Conservation (phyloP, 805 yeast genomes). For the Lachancea sp. region DNA sequence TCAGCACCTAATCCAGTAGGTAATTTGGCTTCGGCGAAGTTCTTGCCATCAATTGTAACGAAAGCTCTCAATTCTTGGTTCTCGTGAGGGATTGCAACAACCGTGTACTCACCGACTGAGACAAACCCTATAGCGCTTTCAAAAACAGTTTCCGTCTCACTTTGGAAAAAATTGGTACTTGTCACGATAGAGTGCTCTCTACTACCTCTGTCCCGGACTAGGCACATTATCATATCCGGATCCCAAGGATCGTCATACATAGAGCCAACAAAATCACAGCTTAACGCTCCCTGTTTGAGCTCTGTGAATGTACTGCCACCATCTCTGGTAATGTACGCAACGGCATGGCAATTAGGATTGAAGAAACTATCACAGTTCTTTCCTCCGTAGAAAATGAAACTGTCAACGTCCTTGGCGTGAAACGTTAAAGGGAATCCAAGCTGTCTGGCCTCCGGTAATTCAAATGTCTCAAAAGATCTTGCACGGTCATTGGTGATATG, state of each 20-base stretch:
- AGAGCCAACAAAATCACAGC: constrained; percentile 63
- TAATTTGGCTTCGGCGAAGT: constrained; percentile 71
- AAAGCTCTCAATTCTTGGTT: constrained; percentile 54
- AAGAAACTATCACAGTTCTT: constrained; percentile 46
- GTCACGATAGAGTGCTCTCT: constrained; percentile 36
- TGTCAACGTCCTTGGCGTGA: constrained; percentile 48
- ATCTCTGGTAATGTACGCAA: constrained; percentile 58
- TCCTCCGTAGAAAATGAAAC: constrained; percentile 66
- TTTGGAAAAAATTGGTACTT: constrained; percentile 47
- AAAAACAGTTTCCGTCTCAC: constrained; percentile 38
- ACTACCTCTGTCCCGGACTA: constrained; percentile 36
- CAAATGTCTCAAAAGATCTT: constrained; percentile 40
- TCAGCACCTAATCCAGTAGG: constrained; percentile 59
- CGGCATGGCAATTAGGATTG: constrained; percentile 46
- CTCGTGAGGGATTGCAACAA: constrained; percentile 58
- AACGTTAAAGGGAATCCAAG: constrained; percentile 47
- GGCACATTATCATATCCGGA: constrained; percentile 59
- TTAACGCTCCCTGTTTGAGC: constrained; percentile 45
- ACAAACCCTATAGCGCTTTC: constrained; percentile 68
- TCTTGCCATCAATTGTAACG: constrained; percentile 71
- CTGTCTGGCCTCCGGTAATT: constrained; percentile 47
- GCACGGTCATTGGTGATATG: constrained; percentile 68
- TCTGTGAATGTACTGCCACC: constrained; percentile 58
- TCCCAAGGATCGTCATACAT: constrained; percentile 41
- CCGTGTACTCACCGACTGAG: constrained; percentile 58